A percentile compares a stretch with the other conserved stretches of the same genome.
phyloP scores from a whole-genome alignment of 768 basidiomycete genomes.

The Paxillus rubicundulus region DNA sequence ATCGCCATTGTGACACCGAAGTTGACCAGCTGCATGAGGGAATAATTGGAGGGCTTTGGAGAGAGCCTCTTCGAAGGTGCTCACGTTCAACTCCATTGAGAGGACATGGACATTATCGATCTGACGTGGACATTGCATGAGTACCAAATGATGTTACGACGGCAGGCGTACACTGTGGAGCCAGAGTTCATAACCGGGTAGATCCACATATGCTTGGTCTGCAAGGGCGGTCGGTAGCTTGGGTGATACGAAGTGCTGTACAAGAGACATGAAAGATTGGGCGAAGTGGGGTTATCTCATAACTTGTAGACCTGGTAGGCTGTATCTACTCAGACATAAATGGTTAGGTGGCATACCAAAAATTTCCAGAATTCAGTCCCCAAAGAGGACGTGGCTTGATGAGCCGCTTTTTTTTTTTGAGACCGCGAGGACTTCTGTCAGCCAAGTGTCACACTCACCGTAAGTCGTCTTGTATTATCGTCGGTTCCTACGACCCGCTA shows the following conservation, averaged over 20 bases:
- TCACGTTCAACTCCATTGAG: slow-evolving; percentile 10
- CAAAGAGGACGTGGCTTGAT: too few relatives aligned
- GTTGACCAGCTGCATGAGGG: slow-evolving; percentile 25
- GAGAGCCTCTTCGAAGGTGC: slow-evolving; percentile 23
- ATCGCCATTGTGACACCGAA: slow-evolving; percentile 7
- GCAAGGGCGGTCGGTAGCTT: slow-evolving; percentile 15
- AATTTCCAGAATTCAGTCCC: too few relatives aligned
- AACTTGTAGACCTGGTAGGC: not conserved
- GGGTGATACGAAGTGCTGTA: slow-evolving; percentile 17
- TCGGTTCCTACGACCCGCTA: too few relatives aligned
- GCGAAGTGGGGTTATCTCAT: not conserved
- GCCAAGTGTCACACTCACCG: too few relatives aligned
- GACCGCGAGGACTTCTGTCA: too few relatives aligned
- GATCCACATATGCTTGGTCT: slow-evolving; percentile 5
- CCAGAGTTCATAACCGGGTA: slow-evolving; percentile 26
- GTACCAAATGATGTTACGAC: not conserved
- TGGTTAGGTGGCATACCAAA: too few relatives aligned
- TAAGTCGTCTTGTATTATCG: too few relatives aligned
- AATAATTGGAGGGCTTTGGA: slow-evolving; percentile 22
- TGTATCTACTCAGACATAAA: too few relatives aligned
- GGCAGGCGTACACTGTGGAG: slow-evolving; percentile 11
- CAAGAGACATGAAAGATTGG: slow-evolving; percentile 11
- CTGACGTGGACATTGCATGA: slow-evolving; percentile 7
- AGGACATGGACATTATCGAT: slow-evolving; percentile 22
- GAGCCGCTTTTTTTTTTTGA: too few relatives aligned